Evolutionary conservation across 139 green algal genomes (phyloP).

Genomic region (Coelastrella sp.): DNA sequence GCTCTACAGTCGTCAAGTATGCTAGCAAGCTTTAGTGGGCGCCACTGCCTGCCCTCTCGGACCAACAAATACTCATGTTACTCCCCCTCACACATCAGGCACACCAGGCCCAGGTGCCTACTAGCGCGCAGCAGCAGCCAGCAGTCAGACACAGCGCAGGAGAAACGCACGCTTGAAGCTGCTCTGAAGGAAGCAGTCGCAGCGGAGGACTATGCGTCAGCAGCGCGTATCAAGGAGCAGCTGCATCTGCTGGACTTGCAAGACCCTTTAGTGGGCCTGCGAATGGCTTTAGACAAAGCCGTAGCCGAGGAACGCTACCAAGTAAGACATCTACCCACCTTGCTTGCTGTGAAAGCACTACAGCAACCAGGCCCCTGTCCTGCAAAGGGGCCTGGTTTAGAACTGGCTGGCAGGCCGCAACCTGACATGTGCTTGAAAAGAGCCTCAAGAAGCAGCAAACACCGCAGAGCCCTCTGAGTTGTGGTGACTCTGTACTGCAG

Average conservation of each 20-base stretch:
- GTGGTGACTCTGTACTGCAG: slow-evolving; percentile 16
- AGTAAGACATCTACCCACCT: slow-evolving; percentile 38
- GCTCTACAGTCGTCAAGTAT: neutral
- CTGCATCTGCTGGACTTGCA: slow-evolving; percentile 50
- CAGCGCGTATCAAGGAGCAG: slow-evolving; percentile 38
- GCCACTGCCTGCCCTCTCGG: neutral
- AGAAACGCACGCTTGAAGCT: neutral
- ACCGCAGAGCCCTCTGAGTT: neutral
- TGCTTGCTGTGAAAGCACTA: too few relatives aligned
- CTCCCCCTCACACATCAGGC: neutral
- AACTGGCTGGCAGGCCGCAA: too few relatives aligned
- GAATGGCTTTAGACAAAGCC: slow-evolving; percentile 54
- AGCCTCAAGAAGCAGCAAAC: neutral
- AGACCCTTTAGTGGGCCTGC: slow-evolving; percentile 57
- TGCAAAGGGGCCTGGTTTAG: too few relatives aligned
- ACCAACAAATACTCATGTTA: neutral
- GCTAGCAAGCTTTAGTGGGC: neutral
- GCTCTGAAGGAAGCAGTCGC: slow-evolving; percentile 22
- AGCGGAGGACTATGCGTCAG: slow-evolving; percentile 40
- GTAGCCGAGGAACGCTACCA: slow-evolving; percentile 72
- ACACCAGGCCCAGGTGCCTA: neutral
- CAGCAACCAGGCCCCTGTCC: neutral
- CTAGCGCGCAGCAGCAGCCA: slow-evolving; percentile 28
- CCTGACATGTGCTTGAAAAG: too few relatives aligned
- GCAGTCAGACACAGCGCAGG: neutral